phyloP scores from a whole-genome alignment of 140 eudicot species.

The Senecio squalidus region DNA sequence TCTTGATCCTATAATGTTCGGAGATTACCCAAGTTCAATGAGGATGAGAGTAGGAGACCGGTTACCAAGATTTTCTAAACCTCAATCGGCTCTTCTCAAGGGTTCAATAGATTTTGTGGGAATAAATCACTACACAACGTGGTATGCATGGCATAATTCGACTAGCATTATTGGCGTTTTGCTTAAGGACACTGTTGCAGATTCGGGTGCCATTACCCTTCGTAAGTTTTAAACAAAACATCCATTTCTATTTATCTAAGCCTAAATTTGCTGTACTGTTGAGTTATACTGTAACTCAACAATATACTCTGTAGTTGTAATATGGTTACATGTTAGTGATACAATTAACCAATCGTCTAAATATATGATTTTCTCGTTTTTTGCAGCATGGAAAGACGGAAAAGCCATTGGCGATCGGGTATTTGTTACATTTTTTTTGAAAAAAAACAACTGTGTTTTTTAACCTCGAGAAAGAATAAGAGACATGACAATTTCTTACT shows the following conservation, averaged over 20 bases:
- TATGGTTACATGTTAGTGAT: background rate
- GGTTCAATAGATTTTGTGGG: slow-evolving; percentile 87
- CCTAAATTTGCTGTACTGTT: too few relatives aligned
- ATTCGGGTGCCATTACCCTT: slow-evolving; percentile 54
- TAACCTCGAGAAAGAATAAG: too few relatives aligned
- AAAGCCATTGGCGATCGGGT: slow-evolving; percentile 78
- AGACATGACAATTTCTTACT: background rate
- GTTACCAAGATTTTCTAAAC: slow-evolving; percentile 59
- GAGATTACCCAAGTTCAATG: slow-evolving; percentile 81
- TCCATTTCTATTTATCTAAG: background rate
- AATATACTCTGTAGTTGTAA: too few relatives aligned
- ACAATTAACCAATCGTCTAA: background rate
- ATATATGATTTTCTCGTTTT: background rate
- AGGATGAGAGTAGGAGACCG: slow-evolving; percentile 62
- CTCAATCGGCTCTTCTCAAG: slow-evolving; percentile 50
- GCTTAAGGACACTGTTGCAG: slow-evolving; percentile 58
- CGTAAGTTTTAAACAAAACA: slow-evolving; percentile 38
- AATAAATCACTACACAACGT: slow-evolving; percentile 85
- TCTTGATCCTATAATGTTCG: slow-evolving; percentile 66
- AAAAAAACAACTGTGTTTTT: too few relatives aligned
- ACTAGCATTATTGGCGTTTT: slow-evolving; percentile 45
- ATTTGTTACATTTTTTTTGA: slow-evolving; percentile 10
- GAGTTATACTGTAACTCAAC: too few relatives aligned
- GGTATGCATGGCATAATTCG: slow-evolving; percentile 52
- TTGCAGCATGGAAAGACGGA: slow-evolving; percentile 57